A percentile compares a stretch with the other conserved stretches of the same genome.
phyloP scores from a whole-genome alignment of 2,329 filamentous ascomycete species.

The Aureobasidium sp. region DNA sequence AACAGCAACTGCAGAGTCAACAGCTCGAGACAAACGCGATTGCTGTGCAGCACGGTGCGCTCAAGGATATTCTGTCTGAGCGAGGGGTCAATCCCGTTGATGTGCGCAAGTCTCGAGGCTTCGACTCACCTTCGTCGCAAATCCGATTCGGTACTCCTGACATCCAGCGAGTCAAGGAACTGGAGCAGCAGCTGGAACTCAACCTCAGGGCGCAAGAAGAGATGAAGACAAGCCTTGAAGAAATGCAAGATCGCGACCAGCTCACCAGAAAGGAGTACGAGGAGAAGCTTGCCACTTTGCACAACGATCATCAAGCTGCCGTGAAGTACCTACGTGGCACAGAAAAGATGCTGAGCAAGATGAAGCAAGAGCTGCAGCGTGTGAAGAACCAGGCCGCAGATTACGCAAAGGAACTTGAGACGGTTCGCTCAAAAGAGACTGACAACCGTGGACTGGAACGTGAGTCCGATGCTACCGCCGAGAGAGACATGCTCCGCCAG shows the following conservation, averaged over 20 bases:
- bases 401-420: constrained; percentile 70
- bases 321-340: constrained; percentile 98
- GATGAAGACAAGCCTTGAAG: constrained; percentile 67
- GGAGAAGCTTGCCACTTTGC: constrained; percentile 86
- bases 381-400: constrained; percentile 82
- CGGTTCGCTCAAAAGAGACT: constrained; percentile 23
- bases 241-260: constrained; percentile 70
- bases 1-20: constrained; percentile 73
- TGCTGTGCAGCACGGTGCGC: constrained; percentile 80
- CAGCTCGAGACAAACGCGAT: constrained; percentile 93
- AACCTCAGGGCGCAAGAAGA: constrained; percentile 79
- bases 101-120: constrained; percentile 61
- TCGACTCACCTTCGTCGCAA: constrained; percentile 54
- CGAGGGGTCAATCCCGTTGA: constrained; percentile 76
- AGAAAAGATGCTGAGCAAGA: constrained; percentile 97
- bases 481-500: constrained; percentile 59
- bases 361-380: constrained; percentile 92
- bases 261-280: constrained; percentile 85
- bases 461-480: constrained; percentile 43
- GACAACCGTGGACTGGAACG: constrained; percentile 17
- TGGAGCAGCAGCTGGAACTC: constrained; percentile 79
- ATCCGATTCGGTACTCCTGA: constrained; percentile 64
- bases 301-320: constrained; percentile 95
- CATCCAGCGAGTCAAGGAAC: constrained; percentile 67
- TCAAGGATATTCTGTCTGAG: constrained; percentile 88